Evolutionary conservation across 1,284 basidiomycete genomes (phyloP).

Genomic region (Apiotrichum sp.): DNA sequence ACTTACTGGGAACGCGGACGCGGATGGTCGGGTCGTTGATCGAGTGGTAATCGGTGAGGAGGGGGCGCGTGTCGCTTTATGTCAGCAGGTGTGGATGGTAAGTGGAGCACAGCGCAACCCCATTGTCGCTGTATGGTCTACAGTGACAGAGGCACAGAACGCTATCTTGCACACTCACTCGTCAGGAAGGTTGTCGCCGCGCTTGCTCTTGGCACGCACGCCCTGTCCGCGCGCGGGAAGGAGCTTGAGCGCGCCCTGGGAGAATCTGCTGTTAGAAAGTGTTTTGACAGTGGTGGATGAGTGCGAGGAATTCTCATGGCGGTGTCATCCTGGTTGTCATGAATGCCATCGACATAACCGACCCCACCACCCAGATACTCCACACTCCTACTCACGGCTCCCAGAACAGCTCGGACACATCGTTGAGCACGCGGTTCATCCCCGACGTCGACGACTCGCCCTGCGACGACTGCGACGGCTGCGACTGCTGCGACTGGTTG

Average conservation of each 20-base stretch:
- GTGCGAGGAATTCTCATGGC: too few species aligned
- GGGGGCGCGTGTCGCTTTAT: slow-evolving; percentile 23
- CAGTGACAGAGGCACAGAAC: not conserved
- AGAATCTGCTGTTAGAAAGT: slow-evolving; percentile 32
- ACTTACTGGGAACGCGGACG: slow-evolving; percentile 39
- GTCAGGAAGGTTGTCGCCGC: slow-evolving; percentile 43
- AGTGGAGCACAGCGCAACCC: too few species aligned
- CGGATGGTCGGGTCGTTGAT: slow-evolving; percentile 39
- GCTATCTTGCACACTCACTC: slow-evolving; percentile 22
- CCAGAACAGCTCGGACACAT: slow-evolving; percentile 37
- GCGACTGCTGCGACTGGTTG: too few species aligned
- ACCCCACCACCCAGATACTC: not conserved
- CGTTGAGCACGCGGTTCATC: slow-evolving; percentile 16
- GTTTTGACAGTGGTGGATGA: not conserved
- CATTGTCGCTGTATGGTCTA: too few species aligned
- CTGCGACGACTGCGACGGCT: not conserved
- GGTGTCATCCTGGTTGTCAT: too few species aligned
- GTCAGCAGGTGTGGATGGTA: too few species aligned
- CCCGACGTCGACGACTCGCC: slow-evolving; percentile 12
- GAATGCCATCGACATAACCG: too few species aligned
- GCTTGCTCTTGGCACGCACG: slow-evolving; percentile 37
- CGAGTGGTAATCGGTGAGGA: slow-evolving; percentile 42
- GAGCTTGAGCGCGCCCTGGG: slow-evolving; percentile 34
- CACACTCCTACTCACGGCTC: slow-evolving; percentile 31
- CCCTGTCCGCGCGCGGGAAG: slow-evolving; percentile 37